Evolutionary conservation across 208 protist genomes (phyloP).

Genomic region (Acanthamoeba royreba): DNA sequence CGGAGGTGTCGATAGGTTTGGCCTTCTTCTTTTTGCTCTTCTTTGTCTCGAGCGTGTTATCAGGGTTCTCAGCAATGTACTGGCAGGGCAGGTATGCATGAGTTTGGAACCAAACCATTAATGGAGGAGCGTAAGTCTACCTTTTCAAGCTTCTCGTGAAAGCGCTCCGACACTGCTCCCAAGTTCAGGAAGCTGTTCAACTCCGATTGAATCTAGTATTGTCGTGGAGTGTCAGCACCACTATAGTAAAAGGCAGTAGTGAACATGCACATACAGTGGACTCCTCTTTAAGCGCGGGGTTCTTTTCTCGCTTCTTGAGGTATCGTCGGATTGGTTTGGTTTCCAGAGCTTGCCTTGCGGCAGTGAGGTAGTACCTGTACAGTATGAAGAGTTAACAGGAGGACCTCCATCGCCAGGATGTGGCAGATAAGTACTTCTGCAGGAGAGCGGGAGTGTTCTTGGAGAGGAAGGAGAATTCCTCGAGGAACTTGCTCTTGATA

Average conservation of each 20-base stretch:
- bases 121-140: neutral
- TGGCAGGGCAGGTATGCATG: neutral
- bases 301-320: neutral
- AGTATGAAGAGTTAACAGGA: neutral
- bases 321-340: neutral
- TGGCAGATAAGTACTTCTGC: neutral
- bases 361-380: neutral
- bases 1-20: neutral
- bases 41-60: neutral
- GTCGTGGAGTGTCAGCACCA: no score
- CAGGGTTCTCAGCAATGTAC: conserved; percentile 57
- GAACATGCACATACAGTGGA: neutral
- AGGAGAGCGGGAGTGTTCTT: conserved; percentile 70
- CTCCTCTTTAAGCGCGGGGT: neutral
- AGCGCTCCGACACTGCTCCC: conserved; percentile 67
- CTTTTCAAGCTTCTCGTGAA: conserved; percentile 49
- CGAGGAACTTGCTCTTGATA: conserved; percentile 89
- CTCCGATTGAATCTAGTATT: conserved; percentile 48
- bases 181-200: conserved; percentile 53
- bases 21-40: neutral
- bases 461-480: conserved; percentile 87
- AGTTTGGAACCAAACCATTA: neutral
- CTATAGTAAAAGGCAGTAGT: neutral
- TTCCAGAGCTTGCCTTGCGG: neutral
- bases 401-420: neutral